Conservation (phyloP, 371 early-diverging fungal genomes). For the Nematocida homosporus region DNA sequence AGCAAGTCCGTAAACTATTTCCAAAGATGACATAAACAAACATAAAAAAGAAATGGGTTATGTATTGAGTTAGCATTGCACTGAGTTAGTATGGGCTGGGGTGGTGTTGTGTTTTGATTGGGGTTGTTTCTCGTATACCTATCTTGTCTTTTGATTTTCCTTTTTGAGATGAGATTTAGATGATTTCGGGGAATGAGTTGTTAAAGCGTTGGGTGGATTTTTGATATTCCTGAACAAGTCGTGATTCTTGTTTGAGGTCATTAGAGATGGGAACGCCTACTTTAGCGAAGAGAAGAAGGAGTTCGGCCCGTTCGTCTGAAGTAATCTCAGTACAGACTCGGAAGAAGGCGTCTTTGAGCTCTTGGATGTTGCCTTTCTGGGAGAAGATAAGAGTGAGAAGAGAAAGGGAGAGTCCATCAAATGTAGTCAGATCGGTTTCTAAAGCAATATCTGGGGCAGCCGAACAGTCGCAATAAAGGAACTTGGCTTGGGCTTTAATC, state of each 20-base stretch:
- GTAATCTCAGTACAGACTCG: conserved; percentile 28
- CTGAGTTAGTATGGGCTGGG: no score
- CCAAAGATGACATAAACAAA: not conserved
- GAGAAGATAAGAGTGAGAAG: conserved; percentile 30
- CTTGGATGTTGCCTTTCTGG: conserved; percentile 16
- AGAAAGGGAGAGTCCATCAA: conserved; percentile 13
- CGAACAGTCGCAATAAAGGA: conserved; percentile 9
- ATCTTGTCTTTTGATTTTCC: no score
- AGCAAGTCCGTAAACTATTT: conserved; percentile 42
- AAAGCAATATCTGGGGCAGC: not conserved
- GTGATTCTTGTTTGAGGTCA: not conserved
- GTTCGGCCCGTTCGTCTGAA: conserved; percentile 20
- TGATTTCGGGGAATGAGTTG: not conserved
- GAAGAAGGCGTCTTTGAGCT: conserved; percentile 47
- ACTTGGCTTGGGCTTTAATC: conserved; percentile 17
- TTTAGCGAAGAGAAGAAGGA: conserved; percentile 34
- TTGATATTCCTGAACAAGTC: conserved; percentile 13
- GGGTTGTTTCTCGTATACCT: no score
- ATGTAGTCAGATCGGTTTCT: not conserved
- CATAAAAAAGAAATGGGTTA: conserved; percentile 11
- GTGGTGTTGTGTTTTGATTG: no score
- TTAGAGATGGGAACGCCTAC: conserved; percentile 19
- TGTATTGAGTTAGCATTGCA: not conserved
- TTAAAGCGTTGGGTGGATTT: not conserved
- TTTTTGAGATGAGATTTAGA: no score